These are phyloP conservation scores for Auriscalpium orientale DNA, from an alignment of 768 basidiomycete species.

Conservation along the genomic window DNA sequence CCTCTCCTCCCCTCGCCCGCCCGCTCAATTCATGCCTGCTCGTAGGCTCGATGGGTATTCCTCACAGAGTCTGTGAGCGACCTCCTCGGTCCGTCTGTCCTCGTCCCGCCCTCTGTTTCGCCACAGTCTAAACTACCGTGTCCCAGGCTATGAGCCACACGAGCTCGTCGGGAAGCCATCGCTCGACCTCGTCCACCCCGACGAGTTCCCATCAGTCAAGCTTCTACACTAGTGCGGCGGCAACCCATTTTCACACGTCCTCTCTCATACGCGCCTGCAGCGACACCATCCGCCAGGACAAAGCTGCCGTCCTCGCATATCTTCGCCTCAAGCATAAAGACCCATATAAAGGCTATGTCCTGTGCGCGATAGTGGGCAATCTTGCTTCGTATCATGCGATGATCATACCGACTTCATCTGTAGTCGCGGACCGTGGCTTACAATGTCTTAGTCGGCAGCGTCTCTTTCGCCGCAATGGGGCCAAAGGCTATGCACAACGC, in stretches of 20 bases:
- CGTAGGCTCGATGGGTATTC: constrained; percentile 59
- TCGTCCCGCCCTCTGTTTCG: not conserved
- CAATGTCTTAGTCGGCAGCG: constrained; percentile 68
- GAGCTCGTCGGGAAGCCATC: constrained; percentile 66
- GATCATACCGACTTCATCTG: constrained; percentile 1
- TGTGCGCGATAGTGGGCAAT: constrained; percentile 62
- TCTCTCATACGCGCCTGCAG: constrained; percentile 24
- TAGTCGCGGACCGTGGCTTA: constrained; percentile 63
- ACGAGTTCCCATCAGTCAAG: constrained; percentile 62
- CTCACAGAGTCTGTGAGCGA: constrained; percentile 60
- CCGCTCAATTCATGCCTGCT: not conserved
- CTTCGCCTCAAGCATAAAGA: constrained; percentile 76
- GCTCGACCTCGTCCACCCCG: constrained; percentile 73
- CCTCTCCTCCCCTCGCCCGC: constrained; percentile 19
- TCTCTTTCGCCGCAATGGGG: constrained; percentile 70
- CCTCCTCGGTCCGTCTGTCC: constrained; percentile 40
- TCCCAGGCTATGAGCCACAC: constrained; percentile 60
- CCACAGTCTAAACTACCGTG: not conserved
- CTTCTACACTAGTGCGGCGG: constrained; percentile 58
- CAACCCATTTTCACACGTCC: not conserved
- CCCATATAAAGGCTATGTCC: constrained; percentile 65
- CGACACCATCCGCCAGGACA: constrained; percentile 71
- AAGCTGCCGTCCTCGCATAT: constrained; percentile 73
- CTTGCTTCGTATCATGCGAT: not conserved
- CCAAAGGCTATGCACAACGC: constrained; percentile 74